Conservation (phyloP, 352 stramenopile genomes). For the Pythium myriotylum region DNA sequence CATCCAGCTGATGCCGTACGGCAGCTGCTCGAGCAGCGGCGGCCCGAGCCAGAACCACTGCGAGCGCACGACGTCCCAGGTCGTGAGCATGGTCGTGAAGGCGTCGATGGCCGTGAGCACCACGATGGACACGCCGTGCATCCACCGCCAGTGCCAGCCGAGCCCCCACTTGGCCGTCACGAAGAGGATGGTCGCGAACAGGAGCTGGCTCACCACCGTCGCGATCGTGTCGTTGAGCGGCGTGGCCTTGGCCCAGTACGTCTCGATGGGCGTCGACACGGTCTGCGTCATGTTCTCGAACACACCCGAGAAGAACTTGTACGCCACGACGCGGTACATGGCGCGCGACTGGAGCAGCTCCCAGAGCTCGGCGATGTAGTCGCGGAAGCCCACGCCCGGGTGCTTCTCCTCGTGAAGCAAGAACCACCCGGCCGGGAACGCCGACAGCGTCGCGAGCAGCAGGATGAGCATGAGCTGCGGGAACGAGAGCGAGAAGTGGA, state of each 20-base stretch:
- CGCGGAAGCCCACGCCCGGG: slow-evolving; percentile 1
- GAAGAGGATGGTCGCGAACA: slow-evolving; percentile 40
- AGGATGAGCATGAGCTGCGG: slow-evolving; percentile 50
- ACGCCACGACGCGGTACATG: slow-evolving; percentile 1
- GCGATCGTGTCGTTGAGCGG: slow-evolving; percentile 40
- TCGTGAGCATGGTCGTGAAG: slow-evolving; percentile 14
- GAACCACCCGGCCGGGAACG: too few relatives aligned
- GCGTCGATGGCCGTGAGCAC: slow-evolving; percentile 39
- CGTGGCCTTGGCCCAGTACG: slow-evolving; percentile 34
- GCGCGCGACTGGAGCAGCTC: slow-evolving; percentile 23
- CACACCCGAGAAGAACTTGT: slow-evolving; percentile 1
- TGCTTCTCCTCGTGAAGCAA: slow-evolving; percentile 18
- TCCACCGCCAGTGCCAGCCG: slow-evolving; percentile 25
- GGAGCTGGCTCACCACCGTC: slow-evolving; percentile 33
- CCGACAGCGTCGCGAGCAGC: slow-evolving; percentile 2
- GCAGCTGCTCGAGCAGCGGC: slow-evolving; percentile 24
- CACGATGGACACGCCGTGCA: slow-evolving; percentile 30
- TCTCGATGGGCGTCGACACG: neutral
- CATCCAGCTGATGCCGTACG: slow-evolving; percentile 21
- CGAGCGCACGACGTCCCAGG: slow-evolving; percentile 13
- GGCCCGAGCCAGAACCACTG: slow-evolving; percentile 22
- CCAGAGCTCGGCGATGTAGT: slow-evolving; percentile 23
- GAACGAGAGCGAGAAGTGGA: slow-evolving; percentile 53
- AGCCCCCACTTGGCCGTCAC: slow-evolving; percentile 43
- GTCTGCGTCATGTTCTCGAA: neutral